Conservation (phyloP, 2,329 filamentous ascomycete species). For the Chaetomiaceae sp. region DNA sequence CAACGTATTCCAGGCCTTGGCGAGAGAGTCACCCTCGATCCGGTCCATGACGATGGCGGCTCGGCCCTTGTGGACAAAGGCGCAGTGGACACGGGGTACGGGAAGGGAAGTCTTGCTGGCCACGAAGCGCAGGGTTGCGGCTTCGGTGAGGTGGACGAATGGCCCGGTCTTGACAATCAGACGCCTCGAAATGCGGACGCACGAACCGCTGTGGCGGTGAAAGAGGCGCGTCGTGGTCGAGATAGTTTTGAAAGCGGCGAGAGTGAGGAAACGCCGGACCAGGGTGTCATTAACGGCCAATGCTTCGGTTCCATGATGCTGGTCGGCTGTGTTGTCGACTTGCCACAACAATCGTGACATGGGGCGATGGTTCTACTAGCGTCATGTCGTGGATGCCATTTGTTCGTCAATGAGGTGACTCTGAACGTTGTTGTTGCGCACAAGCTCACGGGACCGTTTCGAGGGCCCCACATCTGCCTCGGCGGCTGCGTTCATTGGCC, state of each 20-base stretch:
- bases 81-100: constrained; percentile 41
- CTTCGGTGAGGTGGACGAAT: constrained; percentile 8
- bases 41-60: constrained; percentile 46
- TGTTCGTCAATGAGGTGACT: no score
- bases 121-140: background rate
- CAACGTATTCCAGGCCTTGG: constrained; percentile 11
- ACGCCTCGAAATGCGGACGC: constrained; percentile 2
- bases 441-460: no score
- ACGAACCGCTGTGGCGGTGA: background rate
- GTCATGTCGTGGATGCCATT: no score
- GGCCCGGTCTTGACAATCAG: constrained; percentile 1
- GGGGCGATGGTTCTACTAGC: background rate
- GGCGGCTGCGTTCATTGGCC: no score
- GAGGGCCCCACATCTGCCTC: no score
- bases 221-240: background rate
- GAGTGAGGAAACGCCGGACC: background rate
- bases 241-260: constrained; percentile 1
- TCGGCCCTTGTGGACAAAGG: constrained; percentile 37
- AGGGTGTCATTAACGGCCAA: constrained; percentile 1
- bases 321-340: background rate
- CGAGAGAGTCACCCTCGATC: constrained; percentile 26
- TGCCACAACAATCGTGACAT: no score
- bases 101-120: constrained; percentile 30
- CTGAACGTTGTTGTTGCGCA: no score
- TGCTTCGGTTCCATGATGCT: constrained; percentile 2